phyloP scores from a whole-genome alignment of 2,329 filamentous ascomycete species.

The Epichloe sp. region DNA sequence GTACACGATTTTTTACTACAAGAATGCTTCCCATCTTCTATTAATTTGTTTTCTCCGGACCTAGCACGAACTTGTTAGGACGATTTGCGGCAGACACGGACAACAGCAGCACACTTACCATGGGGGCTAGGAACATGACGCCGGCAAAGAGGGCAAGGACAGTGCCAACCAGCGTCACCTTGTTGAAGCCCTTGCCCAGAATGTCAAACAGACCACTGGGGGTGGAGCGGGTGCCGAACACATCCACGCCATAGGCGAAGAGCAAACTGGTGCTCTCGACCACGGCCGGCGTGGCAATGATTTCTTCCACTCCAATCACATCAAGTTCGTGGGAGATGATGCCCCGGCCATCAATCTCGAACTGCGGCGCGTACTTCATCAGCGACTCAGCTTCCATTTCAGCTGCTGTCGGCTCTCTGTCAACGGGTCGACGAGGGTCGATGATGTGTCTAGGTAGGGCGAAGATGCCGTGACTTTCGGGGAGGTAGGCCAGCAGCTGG shows the following conservation, averaged over 20 bases:
- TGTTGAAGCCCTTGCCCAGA: constrained; percentile 86
- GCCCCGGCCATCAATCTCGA: constrained; percentile 75
- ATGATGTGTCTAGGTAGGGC: constrained; percentile 67
- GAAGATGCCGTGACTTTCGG: constrained; percentile 59
- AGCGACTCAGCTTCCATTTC: constrained; percentile 75
- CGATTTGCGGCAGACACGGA: background rate
- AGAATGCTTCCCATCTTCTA: constrained; percentile 40
- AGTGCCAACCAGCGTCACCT: constrained; percentile 70
- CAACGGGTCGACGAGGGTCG: constrained; percentile 76
- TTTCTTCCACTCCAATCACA: constrained; percentile 57
- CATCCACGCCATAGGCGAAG: constrained; percentile 75
- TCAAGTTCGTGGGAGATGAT: constrained; percentile 73
- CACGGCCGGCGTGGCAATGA: constrained; percentile 63
- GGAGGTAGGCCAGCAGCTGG: constrained; percentile 66
- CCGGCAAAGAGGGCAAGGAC: constrained; percentile 68
- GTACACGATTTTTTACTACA: constrained; percentile 11
- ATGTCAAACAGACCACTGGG: constrained; percentile 88
- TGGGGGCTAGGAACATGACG: constrained; percentile 65
- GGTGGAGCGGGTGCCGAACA: constrained; percentile 77
- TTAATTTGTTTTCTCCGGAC: constrained; percentile 57
- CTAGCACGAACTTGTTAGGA: constrained; percentile 25
- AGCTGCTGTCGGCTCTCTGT: constrained; percentile 64
- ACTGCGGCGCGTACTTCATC: constrained; percentile 56
- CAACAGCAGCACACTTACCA: constrained; percentile 47
- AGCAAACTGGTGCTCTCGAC: constrained; percentile 88